Evolutionary conservation across 177 flowering plant genomes (phyloP).

Genomic region (Vitis hybrid): DNA sequence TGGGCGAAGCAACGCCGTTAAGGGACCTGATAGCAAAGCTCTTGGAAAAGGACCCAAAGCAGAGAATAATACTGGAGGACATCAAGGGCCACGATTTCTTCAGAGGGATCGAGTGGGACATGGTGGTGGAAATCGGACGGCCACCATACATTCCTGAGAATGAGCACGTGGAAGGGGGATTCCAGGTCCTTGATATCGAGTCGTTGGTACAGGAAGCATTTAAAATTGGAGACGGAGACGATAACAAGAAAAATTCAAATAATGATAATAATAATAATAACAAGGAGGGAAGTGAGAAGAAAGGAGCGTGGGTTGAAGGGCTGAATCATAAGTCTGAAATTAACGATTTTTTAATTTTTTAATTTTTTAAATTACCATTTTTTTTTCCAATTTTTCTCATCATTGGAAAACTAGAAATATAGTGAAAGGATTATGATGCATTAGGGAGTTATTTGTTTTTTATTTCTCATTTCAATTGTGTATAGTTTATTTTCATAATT

Average conservation of each 20-base stretch:
- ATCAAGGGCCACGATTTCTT: conserved; percentile 79
- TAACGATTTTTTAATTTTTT: conserved; percentile 32
- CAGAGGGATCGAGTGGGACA: conserved; percentile 63
- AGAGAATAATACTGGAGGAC: conserved; percentile 48
- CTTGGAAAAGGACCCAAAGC: conserved; percentile 63
- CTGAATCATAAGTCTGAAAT: conserved; percentile 19
- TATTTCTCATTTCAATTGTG: too few species aligned
- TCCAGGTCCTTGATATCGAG: conserved; percentile 58
- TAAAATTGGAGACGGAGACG: conserved; percentile 13
- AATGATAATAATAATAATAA: background rate
- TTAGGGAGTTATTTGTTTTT: too few species aligned
- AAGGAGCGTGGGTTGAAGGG: conserved; percentile 28
- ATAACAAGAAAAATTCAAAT: conserved; percentile 1
- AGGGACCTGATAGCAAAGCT: conserved; percentile 66
- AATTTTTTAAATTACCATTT: conserved; percentile 22
- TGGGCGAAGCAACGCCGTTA: conserved; percentile 70
- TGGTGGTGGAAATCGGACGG: conserved; percentile 39
- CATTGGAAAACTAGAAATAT: background rate
- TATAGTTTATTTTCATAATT: too few species aligned
- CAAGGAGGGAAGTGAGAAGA: background rate
- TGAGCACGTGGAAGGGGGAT: conserved; percentile 29
- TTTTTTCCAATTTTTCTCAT: background rate
- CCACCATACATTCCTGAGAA: conserved; percentile 70
- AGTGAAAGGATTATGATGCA: too few species aligned
- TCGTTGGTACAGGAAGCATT: conserved; percentile 44